Base-by-base conservation (phyloP, 257 asterid species). In the Leonotis leonurus region DNA sequence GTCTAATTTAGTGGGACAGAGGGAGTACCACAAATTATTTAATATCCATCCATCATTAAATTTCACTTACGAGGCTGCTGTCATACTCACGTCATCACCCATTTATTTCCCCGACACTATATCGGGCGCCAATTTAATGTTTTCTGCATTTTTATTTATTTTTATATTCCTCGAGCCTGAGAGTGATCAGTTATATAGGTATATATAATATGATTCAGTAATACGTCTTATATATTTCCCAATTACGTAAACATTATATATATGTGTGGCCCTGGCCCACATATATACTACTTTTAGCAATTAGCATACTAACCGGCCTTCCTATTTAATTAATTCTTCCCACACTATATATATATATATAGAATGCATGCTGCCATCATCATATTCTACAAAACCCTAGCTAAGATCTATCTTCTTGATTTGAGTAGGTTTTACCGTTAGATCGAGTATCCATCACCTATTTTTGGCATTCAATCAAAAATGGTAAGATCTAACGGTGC, bases 401-500 rank as follows among this genome's bases (percentile, higher is more conserved):
- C 39, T 49, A 50, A 9, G n/a, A n/a, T n/a, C n/a, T 20, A 20
- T 12, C 1, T 14, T 1, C 33, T 10, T 22, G 56, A 55, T 10
- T 25, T 1, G n/a, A 6, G 39, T 33, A 12, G 9, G 16, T 43
- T 32, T 13, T 29, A 11, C 30, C 9, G n/a, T 8, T 54, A n/a
- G n/a, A n/a, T n/a, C n/a, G n/a, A n/a, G n/a, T n/a, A n/a, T n/a
- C n/a, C n/a, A n/a, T n/a, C n/a, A n/a, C 7, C 6, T 3, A 24
- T 41, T 51, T 11, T 44, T 24, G 25, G 33, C 5, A 56, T 8
- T 18, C 60, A 50, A 59, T 33, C 32, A 33, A 54, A 39, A 61
- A 81, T 81, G 86, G 81, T 62, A 44, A 61, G 56, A 50, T 43
- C 71, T 27, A 65, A 50, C 29, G 40, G 76, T 6, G 50, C 62